Conservation (phyloP, 257 asterid genomes). For the Fraxinus pennsylvanica region DNA sequence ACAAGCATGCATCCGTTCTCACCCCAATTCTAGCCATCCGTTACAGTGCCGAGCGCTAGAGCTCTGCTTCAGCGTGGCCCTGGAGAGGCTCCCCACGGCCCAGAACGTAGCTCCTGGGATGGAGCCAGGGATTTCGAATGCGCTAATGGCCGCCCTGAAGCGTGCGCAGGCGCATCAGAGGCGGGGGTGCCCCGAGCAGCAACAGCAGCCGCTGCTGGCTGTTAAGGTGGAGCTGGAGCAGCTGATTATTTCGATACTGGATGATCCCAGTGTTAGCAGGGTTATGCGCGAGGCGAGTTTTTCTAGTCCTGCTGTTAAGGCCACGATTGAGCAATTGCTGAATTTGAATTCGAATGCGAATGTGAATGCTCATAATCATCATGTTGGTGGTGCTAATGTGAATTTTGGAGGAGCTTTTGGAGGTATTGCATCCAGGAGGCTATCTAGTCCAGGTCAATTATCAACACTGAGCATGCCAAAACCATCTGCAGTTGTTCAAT, state of each 20-base stretch:
- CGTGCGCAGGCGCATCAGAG: conserved; percentile 89
- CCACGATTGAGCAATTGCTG: conserved; percentile 73
- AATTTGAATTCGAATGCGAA: conserved; percentile 31
- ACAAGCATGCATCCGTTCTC: conserved; percentile 88
- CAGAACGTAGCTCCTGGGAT: conserved; percentile 47
- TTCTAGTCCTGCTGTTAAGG: conserved; percentile 80
- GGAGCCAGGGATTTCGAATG: conserved; percentile 48
- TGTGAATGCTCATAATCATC: conserved; percentile 30
- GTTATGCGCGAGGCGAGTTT: conserved; percentile 93
- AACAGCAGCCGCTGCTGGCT: conserved; percentile 82
- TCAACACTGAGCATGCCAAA: conserved; percentile 22
- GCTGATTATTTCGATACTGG: conserved; percentile 72
- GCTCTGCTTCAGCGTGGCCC: conserved; percentile 85
- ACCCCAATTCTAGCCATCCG: conserved; percentile 91
- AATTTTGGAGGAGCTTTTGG: conserved; percentile 44
- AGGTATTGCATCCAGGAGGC: conserved; percentile 42
- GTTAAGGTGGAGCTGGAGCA: conserved; percentile 87
- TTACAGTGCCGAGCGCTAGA: conserved; percentile 96
- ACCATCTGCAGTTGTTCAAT: conserved; percentile 22
- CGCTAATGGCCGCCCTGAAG: conserved; percentile 73
- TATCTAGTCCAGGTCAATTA: conserved; percentile 33
- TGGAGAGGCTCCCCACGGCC: conserved; percentile 76
- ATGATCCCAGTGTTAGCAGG: conserved; percentile 85
- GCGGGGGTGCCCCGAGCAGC: conserved; percentile 86
- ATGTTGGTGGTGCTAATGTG: conserved; percentile 26